These are phyloP conservation scores for Fusarium brachygibbosum DNA, from an alignment of 2,329 filamentous ascomycete species.

Conservation along the genomic window DNA sequence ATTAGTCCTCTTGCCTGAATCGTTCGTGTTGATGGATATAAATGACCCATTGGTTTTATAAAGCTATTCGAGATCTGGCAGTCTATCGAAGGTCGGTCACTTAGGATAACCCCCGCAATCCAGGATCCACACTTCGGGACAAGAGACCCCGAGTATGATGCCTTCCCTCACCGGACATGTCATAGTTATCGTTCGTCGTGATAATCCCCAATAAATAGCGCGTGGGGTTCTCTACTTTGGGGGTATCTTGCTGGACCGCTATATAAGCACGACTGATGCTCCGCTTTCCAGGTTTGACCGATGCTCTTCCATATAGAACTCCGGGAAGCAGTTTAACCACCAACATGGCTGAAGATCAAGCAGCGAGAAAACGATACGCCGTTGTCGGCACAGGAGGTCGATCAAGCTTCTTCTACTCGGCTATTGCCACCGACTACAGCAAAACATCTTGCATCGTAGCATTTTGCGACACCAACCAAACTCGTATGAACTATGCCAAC, in stretches of 20 bases:
- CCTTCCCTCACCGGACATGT: slow-evolving; percentile 2
- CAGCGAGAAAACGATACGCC: slow-evolving; percentile 62
- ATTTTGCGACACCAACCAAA: slow-evolving; percentile 72
- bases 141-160: slow-evolving; percentile 28
- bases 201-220: slow-evolving; percentile 14
- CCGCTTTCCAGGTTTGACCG: not conserved
- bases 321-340: too few relatives aligned
- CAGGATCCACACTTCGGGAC: slow-evolving; percentile 26
- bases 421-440: slow-evolving; percentile 66
- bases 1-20: too few relatives aligned
- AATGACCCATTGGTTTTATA: too few relatives aligned
- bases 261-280: not conserved
- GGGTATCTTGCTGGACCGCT: not conserved
- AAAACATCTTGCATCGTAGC: slow-evolving; percentile 66
- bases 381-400: slow-evolving; percentile 71
- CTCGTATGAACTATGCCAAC: slow-evolving; percentile 70
- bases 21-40: too few relatives aligned
- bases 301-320: not conserved
- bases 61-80: not conserved
- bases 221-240: not conserved
- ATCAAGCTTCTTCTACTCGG: slow-evolving; percentile 72
- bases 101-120: slow-evolving; percentile 22
- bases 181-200: not conserved
- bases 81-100: too few relatives aligned
- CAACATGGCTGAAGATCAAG: slow-evolving; percentile 22